Base-by-base conservation (phyloP, 2,329 filamentous ascomycete genomes). In the Alternaria brassicae region DNA sequence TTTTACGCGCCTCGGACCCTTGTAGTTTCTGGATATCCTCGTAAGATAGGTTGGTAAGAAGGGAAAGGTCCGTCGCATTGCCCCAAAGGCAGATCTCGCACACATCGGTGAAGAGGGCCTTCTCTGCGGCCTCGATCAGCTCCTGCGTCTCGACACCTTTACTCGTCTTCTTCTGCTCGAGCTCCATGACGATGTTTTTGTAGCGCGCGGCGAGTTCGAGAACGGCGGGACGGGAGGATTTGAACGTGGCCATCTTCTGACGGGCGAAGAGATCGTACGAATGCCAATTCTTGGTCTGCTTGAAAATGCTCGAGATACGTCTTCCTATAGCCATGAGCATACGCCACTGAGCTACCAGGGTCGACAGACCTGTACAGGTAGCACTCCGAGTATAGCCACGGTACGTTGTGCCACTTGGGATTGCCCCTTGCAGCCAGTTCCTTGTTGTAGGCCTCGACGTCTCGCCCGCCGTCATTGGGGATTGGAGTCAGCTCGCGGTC, bases 1-100 rank as follows among this genome's bases (percentile, higher is more conserved):
- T 87, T 77, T 96, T 96, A 65, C 94, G 86, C 12, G 94, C 93
- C 70, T 93, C 85, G 7, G 91, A 89, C 15, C 94, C 94, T 81
- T 99, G 95, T 9, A 98, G 85, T 78, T 96, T 96, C 80, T 98
- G 94, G 66, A 99, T 96, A 73, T 98, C 95, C 71, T 97, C 93
- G 77, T 97, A 97, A 2, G 91, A 92, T 56, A 97, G 85, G 69
- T 90, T 93, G 0, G 93, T 97, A 55, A 98, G 84, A 19, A 98
- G 89, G 0, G 92, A 96, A 13, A 98, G 83, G 77, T 98, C 95
- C 0, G 94, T 98, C 2, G 94, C 95, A 77, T 98, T 98, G 10
- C 94, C 94, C 94, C 94, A 98, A 2, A 98, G 86, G 75, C 93
- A 97, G 69, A 97, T 95, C 82, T 97, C 92, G 78, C 90, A 93